Evolutionary conservation across 768 basidiomycete genomes (phyloP).

Genomic region (Psilocybe subaeruginosa): DNA sequence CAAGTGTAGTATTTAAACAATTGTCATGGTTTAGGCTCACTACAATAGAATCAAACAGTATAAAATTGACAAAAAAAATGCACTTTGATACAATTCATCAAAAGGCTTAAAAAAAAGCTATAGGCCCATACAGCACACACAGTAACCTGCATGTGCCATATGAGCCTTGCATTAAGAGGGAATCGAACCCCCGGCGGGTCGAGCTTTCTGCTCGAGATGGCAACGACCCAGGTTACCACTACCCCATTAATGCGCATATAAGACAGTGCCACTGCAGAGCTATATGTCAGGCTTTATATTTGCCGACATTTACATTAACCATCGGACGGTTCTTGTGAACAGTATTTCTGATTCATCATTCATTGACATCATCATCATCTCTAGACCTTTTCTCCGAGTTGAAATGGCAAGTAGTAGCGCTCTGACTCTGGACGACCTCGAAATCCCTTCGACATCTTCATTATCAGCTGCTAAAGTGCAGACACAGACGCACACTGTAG

Average conservation of each 20-base stretch:
- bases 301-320: not conserved
- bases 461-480: not conserved
- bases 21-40: too few relatives aligned
- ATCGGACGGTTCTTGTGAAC: too few relatives aligned
- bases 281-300: too few relatives aligned
- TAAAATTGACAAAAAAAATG: too few relatives aligned
- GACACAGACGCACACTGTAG: not conserved
- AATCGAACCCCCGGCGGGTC: slow-evolving; percentile 91
- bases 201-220: slow-evolving; percentile 33
- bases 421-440: slow-evolving; percentile 23
- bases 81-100: too few relatives aligned
- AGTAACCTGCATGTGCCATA: not conserved
- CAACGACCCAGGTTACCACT: slow-evolving; percentile 22
- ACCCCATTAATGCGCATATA: slow-evolving; percentile 18
- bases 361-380: not conserved
- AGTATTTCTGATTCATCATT: not conserved
- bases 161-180: slow-evolving; percentile 72
- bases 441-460: not conserved
- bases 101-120: not conserved
- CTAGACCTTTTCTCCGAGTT: not conserved
- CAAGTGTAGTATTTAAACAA: too few relatives aligned
- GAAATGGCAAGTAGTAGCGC: slow-evolving; percentile 24
- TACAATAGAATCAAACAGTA: too few relatives aligned
- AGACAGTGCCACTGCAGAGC: not conserved
- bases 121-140: not conserved